Percentiles rank a stretch among this genome's conserved stretches.
These are phyloP conservation scores for Lentinula novae-zelandiae DNA, from an alignment of 1,284 basidiomycete genomes.

Conservation along the genomic window DNA sequence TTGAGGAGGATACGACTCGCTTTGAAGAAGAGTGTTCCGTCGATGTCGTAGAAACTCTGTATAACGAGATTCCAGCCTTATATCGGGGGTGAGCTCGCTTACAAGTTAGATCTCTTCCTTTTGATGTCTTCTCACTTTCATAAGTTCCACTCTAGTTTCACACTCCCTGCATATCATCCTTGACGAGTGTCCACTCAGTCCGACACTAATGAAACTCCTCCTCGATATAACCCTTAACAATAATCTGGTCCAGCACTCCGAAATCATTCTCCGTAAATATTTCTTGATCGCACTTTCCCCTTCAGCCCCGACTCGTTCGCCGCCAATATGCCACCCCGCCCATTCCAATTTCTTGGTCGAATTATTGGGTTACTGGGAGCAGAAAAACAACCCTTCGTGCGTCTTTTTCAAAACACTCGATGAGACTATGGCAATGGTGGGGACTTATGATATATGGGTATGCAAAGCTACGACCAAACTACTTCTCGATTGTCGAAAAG, in stretches of 20 bases:
- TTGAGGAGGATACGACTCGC: slow-evolving; percentile 25
- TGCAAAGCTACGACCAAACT: slow-evolving; percentile 35
- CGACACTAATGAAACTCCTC: slow-evolving; percentile 42
- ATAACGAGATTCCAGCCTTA: slow-evolving; percentile 44
- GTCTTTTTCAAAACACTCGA: slow-evolving; percentile 21
- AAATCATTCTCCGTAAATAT: slow-evolving; percentile 33
- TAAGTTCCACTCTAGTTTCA: slow-evolving; percentile 43
- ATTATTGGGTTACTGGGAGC: slow-evolving; percentile 35
- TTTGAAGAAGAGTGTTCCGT: slow-evolving; percentile 28
- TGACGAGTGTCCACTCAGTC: slow-evolving; percentile 37
- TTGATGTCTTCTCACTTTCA: neutral
- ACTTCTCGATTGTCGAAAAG: slow-evolving; percentile 23
- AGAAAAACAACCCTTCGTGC: slow-evolving; percentile 24
- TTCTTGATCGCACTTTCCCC: slow-evolving; percentile 33
- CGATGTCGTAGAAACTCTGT: slow-evolving; percentile 33
- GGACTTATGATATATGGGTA: slow-evolving; percentile 30
- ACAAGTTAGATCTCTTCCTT: neutral
- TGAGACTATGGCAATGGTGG: slow-evolving; percentile 16
- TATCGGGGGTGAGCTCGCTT: slow-evolving; percentile 40
- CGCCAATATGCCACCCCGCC: slow-evolving; percentile 35
- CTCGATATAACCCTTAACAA: slow-evolving; percentile 44
- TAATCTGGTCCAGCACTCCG: slow-evolving; percentile 39
- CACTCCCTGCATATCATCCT: slow-evolving; percentile 49
- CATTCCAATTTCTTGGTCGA: slow-evolving; percentile 29
- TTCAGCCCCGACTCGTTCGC: slow-evolving; percentile 17